Evolutionary conservation across 108 stramenopile genomes (phyloP).

Genomic region (Cyclotella choctawhatcheeana): DNA sequence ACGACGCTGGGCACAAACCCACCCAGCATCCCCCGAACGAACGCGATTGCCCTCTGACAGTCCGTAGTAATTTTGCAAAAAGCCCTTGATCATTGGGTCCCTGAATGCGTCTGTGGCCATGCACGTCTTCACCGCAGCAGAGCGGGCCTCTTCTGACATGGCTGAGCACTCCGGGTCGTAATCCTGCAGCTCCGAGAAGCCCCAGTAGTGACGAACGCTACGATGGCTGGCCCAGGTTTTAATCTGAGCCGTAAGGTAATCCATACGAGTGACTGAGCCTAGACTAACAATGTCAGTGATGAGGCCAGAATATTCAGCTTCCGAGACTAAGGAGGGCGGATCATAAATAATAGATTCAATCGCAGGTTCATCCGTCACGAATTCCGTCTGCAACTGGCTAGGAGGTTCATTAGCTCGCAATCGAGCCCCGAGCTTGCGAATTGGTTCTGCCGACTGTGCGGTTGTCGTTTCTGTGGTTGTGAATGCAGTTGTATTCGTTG

Average conservation of each 20-base stretch:
- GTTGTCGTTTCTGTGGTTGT: too few species aligned
- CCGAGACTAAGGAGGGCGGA: conserved; percentile 3
- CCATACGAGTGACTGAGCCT: conserved; percentile 26
- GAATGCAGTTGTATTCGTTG: too few species aligned
- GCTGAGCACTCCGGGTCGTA: conserved; percentile 6
- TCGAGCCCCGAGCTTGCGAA: too few species aligned
- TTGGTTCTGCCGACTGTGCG: too few species aligned
- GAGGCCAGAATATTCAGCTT: neutral
- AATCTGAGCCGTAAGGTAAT: conserved; percentile 35
- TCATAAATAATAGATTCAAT: too few species aligned
- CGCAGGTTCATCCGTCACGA: too few species aligned
- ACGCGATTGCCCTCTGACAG: neutral
- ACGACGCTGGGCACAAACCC: conserved; percentile 48
- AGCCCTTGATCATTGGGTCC: neutral
- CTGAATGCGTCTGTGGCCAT: neutral
- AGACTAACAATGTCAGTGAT: conserved; percentile 13
- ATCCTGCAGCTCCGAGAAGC: conserved; percentile 31
- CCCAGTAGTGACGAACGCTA: conserved; percentile 22
- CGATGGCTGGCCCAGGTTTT: conserved; percentile 27
- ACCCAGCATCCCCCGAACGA: conserved; percentile 23
- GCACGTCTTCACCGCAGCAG: neutral
- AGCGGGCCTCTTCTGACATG: neutral
- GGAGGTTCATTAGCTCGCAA: too few species aligned
- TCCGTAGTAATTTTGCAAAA: conserved; percentile 7
- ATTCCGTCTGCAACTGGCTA: too few species aligned